Conservation (phyloP, 352 stramenopile species). For the Pythium vanterpoolii region DNA sequence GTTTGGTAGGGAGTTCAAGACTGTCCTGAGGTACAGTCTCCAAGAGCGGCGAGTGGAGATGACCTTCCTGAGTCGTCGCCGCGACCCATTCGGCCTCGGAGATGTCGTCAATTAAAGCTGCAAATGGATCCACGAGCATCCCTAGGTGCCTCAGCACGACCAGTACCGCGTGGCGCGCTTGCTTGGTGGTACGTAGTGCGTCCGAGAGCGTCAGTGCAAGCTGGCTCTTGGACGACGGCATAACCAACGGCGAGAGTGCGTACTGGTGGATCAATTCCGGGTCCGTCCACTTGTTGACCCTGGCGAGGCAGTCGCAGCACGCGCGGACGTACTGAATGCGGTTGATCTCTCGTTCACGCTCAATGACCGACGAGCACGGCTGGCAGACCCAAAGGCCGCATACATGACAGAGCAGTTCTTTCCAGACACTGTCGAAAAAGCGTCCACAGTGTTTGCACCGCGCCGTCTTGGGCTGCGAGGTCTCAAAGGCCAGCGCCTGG, state of each 20-base stretch:
- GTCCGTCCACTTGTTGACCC: slow-evolving; percentile 54
- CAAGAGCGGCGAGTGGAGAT: slow-evolving; percentile 9
- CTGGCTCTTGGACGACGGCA: slow-evolving; percentile 35
- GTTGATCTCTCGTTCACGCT: slow-evolving; percentile 44
- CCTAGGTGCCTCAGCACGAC: slow-evolving; percentile 35
- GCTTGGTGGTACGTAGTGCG: slow-evolving; percentile 28
- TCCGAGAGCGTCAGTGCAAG: slow-evolving; percentile 46
- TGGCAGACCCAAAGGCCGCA: slow-evolving; percentile 51
- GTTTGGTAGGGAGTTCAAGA: neutral
- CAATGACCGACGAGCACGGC: slow-evolving; percentile 49
- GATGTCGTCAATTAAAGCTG: slow-evolving; percentile 32
- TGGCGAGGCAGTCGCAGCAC: slow-evolving; percentile 38
- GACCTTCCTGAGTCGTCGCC: slow-evolving; percentile 20
- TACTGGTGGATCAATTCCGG: slow-evolving; percentile 32
- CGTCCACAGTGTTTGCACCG: slow-evolving; percentile 46
- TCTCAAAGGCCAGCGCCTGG: slow-evolving; percentile 39
- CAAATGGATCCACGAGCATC: slow-evolving; percentile 21
- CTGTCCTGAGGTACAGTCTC: neutral
- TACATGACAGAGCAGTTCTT: slow-evolving; percentile 45
- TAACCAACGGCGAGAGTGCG: slow-evolving; percentile 30
- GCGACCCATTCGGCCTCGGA: slow-evolving; percentile 36
- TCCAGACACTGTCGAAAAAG: slow-evolving; percentile 45
- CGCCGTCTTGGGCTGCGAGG: neutral
- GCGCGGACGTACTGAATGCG: slow-evolving; percentile 47
- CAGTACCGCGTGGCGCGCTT: slow-evolving; percentile 31